Conservation (phyloP, 2,329 filamentous ascomycete species). For the Fonsecaea nubica region DNA sequence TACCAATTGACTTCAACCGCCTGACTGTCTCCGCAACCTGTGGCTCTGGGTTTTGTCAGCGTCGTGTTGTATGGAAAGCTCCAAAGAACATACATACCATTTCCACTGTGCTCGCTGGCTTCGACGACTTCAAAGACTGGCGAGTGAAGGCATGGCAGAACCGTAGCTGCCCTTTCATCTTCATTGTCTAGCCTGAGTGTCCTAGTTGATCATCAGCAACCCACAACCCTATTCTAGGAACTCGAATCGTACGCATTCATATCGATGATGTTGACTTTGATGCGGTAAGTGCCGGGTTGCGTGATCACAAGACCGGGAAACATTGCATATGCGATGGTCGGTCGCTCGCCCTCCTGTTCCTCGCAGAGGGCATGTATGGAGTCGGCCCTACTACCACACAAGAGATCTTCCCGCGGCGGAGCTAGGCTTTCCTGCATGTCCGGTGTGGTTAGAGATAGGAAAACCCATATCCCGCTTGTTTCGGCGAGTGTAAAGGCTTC, state of each 20-base stretch:
- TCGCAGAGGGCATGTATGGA: conserved; percentile 34
- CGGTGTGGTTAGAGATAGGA: conserved; percentile 35
- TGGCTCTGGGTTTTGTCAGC: conserved; percentile 19
- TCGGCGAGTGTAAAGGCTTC: conserved; percentile 19
- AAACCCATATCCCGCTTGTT: conserved; percentile 36
- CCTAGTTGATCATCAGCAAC: conserved; percentile 18
- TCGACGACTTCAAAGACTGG: conserved; percentile 35
- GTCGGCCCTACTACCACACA: conserved; percentile 37
- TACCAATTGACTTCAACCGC: conserved; percentile 28
- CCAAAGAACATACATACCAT: conserved; percentile 22
- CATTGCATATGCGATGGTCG: conserved; percentile 35
- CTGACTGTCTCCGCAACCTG: conserved; percentile 21
- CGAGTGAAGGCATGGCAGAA: conserved; percentile 32
- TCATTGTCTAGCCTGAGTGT: conserved; percentile 2
- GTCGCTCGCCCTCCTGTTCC: conserved; percentile 25
- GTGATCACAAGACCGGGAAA: conserved; percentile 38
- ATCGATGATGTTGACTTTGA: conserved; percentile 38
- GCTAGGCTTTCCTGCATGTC: conserved; percentile 33
- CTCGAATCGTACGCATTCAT: conserved; percentile 36
- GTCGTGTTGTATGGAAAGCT: background rate
- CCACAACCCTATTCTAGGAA: background rate
- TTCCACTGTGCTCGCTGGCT: conserved; percentile 24
- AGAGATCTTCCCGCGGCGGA: conserved; percentile 33
- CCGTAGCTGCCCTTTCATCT: conserved; percentile 11
- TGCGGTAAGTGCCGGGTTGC: conserved; percentile 34